Evolutionary conservation across 768 basidiomycete species (phyloP).

Genomic region (Naematelia encephala): DNA sequence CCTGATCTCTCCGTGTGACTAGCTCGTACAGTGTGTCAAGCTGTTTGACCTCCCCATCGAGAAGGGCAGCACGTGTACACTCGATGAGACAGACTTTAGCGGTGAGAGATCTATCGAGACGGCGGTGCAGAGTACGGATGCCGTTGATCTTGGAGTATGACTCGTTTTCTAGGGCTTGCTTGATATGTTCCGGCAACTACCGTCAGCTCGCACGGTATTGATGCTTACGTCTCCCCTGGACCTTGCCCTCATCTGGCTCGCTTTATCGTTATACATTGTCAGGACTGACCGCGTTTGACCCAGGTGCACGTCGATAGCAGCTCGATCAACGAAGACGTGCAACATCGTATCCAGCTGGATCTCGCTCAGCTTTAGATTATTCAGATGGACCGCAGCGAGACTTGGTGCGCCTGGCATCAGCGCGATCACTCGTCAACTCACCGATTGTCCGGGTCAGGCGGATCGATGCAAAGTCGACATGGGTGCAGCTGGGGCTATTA

Average conservation of each 20-base stretch:
- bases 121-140: conserved; percentile 17
- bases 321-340: conserved; percentile 29
- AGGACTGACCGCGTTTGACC: conserved; percentile 11
- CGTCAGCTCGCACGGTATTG: background rate
- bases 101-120: conserved; percentile 20
- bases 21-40: conserved; percentile 1
- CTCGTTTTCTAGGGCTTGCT: conserved; percentile 33
- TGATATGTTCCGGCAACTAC: conserved; percentile 32
- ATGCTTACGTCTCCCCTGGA: background rate
- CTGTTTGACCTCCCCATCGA: background rate
- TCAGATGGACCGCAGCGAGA: background rate
- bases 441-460: background rate
- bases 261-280: conserved; percentile 13
- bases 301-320: conserved; percentile 18
- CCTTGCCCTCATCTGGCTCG: conserved; percentile 25
- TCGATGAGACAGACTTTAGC: conserved; percentile 1
- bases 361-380: conserved; percentile 23
- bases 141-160: conserved; percentile 35
- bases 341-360: conserved; percentile 37
- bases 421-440: background rate
- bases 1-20: background rate
- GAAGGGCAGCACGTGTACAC: conserved; percentile 11
- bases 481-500: conserved; percentile 5
- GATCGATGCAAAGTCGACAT: background rate
- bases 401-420: conserved; percentile 15